Conservation (phyloP, 2,329 filamentous ascomycete genomes). For the Nemania sp. region DNA sequence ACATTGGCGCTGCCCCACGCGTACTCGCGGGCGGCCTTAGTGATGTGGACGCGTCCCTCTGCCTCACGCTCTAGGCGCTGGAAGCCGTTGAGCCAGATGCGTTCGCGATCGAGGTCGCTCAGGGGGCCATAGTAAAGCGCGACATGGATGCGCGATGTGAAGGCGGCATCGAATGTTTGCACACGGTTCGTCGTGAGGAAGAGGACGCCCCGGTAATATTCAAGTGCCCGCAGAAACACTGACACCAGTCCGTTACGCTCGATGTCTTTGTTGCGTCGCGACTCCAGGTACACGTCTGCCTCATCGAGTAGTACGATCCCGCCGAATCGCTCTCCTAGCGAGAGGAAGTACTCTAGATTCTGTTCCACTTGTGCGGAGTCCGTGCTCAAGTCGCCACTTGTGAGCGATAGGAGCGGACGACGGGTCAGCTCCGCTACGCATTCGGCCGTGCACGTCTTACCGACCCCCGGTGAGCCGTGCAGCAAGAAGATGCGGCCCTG, state of each 20-base stretch:
- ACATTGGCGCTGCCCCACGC: constrained; percentile 55
- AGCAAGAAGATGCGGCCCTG: constrained; percentile 64
- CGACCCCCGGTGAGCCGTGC: constrained; percentile 66
- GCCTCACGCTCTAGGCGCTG: constrained; percentile 59
- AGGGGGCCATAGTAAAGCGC: constrained; percentile 61
- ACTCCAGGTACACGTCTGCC: constrained; percentile 70
- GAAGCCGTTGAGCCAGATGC: constrained; percentile 61
- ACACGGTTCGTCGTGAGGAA: constrained; percentile 66
- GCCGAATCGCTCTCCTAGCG: constrained; percentile 62
- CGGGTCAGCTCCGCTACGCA: constrained; percentile 64
- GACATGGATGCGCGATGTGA: constrained; percentile 63
- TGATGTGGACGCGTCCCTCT: constrained; percentile 53
- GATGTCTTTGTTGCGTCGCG: constrained; percentile 59
- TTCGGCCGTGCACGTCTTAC: constrained; percentile 68
- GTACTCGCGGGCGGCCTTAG: constrained; percentile 55
- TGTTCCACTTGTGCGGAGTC: constrained; percentile 55
- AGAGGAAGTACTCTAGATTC: constrained; percentile 61
- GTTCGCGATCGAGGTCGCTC: constrained; percentile 56
- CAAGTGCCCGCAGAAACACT: constrained; percentile 62
- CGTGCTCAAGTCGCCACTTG: constrained; percentile 61
- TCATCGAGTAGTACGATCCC: constrained; percentile 69
- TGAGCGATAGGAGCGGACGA: constrained; percentile 64
- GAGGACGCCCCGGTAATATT: constrained; percentile 64
- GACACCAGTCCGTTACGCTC: constrained; percentile 62
- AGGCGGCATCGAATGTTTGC: constrained; percentile 60